Evolutionary conservation across 1,284 basidiomycete genomes (phyloP), one percentile per base, ranked within the genome.

Genomic region (Cutaneotrichosporon curvatum): DNA sequence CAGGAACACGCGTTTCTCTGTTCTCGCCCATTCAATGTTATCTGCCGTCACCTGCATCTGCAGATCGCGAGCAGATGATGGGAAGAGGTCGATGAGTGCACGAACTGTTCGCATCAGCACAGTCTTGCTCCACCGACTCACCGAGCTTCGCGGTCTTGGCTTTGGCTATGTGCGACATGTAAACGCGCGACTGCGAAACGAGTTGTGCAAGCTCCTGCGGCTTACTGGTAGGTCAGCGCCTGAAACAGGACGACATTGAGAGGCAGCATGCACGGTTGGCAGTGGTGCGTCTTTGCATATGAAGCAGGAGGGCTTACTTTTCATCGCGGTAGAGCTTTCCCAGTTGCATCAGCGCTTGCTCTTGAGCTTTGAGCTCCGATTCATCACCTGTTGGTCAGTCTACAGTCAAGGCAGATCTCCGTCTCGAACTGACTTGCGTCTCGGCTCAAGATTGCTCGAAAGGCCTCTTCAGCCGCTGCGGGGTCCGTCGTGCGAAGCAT

Each of bases 111-210:
- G 7, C 23, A 6, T 4, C 2, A 28, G 25, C 25, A 28, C 25
- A n/a, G 22, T 12, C 15, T 18, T n/a, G 6, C 9, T 19, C 2
- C 5, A 28, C 7, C 8, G 7, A 76, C 84, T 56, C 56, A 90
- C 89, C 91, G 54, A 97, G 81, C 74, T 96, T 96, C 3, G 94
- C 92, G 0, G 94, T 96, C 74, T 98, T 98, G 8, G 95, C 94
- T 72, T 98, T 98, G 21, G 94, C 92, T 2, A 91, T 90, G 14
- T 85, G 85, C 0, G 87, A 85, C 82, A 96, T 90, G 75, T 95
- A 94, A 0, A 83, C 79, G 45, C 91, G 78, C 0, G 89, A 94
- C 25, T 85, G 79, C 0, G 82, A 85, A 45, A 97, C 87, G 12
- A 95, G 83, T 49, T 88, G 80, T 2, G 91, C 87, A 2, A 98